Evolutionary conservation across 805 yeast species (phyloP).

Genomic region (Lachancea kluyveri): DNA sequence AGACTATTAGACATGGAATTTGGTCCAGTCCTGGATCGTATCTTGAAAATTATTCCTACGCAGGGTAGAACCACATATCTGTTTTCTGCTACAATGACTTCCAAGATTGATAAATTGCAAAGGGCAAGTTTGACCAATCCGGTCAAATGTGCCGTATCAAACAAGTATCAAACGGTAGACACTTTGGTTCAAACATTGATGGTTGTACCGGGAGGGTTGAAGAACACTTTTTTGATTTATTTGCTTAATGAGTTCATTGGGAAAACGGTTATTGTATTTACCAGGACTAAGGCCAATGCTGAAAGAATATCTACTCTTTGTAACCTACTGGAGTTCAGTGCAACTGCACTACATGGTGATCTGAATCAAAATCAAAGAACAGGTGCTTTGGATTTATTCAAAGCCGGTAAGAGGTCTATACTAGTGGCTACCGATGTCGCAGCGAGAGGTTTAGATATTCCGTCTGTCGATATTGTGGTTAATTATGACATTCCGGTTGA

Average conservation of each 20-base stretch:
- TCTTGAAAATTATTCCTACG: constrained; percentile 75
- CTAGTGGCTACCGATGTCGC: constrained; percentile 87
- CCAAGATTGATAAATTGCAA: constrained; percentile 89
- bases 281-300: constrained; percentile 92
- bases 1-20: constrained; percentile 92
- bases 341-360: constrained; percentile 94
- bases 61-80: constrained; percentile 75
- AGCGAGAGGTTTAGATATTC: constrained; percentile 95
- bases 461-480: constrained; percentile 68
- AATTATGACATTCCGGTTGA: constrained; percentile 82
- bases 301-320: constrained; percentile 82
- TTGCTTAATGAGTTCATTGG: constrained; percentile 78
- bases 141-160: constrained; percentile 83
- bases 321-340: constrained; percentile 75
- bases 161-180: constrained; percentile 87
- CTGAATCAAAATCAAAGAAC: constrained; percentile 76
- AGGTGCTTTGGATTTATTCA: constrained; percentile 75
- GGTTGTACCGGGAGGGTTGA: constrained; percentile 88
- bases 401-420: constrained; percentile 61
- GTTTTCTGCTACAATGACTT: constrained; percentile 96
- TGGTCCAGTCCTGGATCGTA: constrained; percentile 88
- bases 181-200: constrained; percentile 84
- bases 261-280: constrained; percentile 81
- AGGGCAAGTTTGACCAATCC: constrained; percentile 87
- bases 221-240: constrained; percentile 81